phyloP scores from a whole-genome alignment of 306 rosid genomes.

The Boehmeria nivea region DNA sequence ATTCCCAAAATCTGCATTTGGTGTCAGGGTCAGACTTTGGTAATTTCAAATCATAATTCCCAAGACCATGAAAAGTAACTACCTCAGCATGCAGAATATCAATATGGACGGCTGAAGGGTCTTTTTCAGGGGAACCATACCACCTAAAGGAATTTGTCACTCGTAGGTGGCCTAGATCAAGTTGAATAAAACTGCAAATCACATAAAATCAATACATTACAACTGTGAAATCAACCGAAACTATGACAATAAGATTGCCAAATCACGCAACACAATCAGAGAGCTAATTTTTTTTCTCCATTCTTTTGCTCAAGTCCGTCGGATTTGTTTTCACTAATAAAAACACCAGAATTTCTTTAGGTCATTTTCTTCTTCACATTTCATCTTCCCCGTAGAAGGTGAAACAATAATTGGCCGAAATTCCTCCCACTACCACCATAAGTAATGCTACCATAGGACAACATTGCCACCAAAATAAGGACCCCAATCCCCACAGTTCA shows the following conservation, averaged over 20 bases:
- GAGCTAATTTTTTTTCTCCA: background rate
- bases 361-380: no score
- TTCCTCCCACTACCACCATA: no score
- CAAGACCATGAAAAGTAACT: slow-evolving; percentile 14
- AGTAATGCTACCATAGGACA: no score
- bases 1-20: slow-evolving; percentile 73
- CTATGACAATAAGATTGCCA: slow-evolving; percentile 5
- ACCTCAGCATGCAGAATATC: slow-evolving; percentile 92
- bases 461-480: no score
- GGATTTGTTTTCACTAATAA: no score
- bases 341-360: no score
- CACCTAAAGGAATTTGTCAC: slow-evolving; percentile 82
- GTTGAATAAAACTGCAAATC: slow-evolving; percentile 86
- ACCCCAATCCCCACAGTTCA: no score
- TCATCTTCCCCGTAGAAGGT: no score
- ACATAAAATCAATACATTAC: background rate
- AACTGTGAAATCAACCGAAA: slow-evolving; percentile 1
- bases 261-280: slow-evolving; percentile 7
- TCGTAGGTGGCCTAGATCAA: slow-evolving; percentile 81
- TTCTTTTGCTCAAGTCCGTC: no score
- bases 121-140: slow-evolving; percentile 79
- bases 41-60: slow-evolving; percentile 7
- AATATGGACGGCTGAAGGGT: slow-evolving; percentile 86
- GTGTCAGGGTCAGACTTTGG: slow-evolving; percentile 20
- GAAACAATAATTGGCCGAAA: no score